Evolutionary conservation across 768 basidiomycete species (phyloP).

Genomic region (Termitomyces sp.): DNA sequence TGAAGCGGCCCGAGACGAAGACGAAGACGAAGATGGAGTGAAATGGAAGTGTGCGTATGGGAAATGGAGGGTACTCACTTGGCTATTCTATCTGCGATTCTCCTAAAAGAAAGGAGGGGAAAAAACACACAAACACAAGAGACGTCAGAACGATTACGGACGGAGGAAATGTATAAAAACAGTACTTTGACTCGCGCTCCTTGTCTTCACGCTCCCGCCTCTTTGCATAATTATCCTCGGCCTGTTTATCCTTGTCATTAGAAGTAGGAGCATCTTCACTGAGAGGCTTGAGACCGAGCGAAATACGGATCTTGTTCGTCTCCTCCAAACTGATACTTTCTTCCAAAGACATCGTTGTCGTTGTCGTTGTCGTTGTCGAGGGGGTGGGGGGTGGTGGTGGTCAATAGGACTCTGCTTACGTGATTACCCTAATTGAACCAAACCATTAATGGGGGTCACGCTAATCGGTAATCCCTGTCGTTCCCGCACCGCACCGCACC

Average conservation of each 20-base stretch:
- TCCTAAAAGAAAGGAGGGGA: too few species aligned
- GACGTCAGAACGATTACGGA: conserved; percentile 6
- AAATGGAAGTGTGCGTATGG: conserved; percentile 46
- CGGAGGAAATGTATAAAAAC: conserved; percentile 15
- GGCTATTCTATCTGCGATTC: conserved; percentile 71
- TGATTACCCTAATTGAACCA: conserved; percentile 6
- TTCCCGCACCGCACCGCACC: background rate
- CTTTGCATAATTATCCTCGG: conserved; percentile 83
- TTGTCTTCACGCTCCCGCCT: conserved; percentile 65
- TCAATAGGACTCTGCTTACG: conserved; percentile 14
- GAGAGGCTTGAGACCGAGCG: conserved; percentile 90
- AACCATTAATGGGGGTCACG: too few species aligned
- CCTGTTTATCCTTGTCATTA: conserved; percentile 77
- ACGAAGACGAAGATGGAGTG: conserved; percentile 14
- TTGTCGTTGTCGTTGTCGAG: too few species aligned
- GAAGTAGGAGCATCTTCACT: conserved; percentile 73
- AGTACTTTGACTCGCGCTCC: conserved; percentile 72
- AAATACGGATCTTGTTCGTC: conserved; percentile 94
- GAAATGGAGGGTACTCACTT: conserved; percentile 64
- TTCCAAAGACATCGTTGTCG: conserved; percentile 62
- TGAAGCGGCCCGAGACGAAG: conserved; percentile 31
- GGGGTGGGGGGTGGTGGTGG: too few species aligned
- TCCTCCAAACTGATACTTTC: conserved; percentile 90
- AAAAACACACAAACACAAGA: conserved; percentile 23
- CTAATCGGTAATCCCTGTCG: conserved; percentile 3